Evolutionary conservation across 345 rosid species (phyloP), one percentile per base, ranked within the genome.

Genomic region (Lepidium sativum): DNA sequence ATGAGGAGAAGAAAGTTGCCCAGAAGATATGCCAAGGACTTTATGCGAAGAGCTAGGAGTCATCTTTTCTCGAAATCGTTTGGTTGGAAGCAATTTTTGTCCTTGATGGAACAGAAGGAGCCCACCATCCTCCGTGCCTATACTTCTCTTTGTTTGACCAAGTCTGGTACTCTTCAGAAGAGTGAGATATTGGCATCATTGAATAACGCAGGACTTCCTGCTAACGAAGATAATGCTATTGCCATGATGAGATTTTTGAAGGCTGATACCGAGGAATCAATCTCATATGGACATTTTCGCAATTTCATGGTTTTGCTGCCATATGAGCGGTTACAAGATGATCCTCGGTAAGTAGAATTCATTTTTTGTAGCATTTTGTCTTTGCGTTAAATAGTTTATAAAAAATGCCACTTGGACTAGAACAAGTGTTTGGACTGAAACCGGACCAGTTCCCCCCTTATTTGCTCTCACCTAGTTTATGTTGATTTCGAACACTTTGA

Each of bases 101-200:
- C 97, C 23, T 76, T 94, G 80, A 94, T 94, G 99, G 99, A 94
- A 75, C 99, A 90, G 82, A 88, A 83, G 67, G 99, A 94, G 75
- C 91, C 96, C 20, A 94, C 96, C 37, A 90, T 94, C 73, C 96
- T 94, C 72, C 95, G 96, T 66, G 99, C 99, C 17, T 94, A 90
- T 62, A 94, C 99, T 55, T 86, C 97, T 70, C 85, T 94, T 3
- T 90, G 99, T 74, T 80, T 90, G 68, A 85, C 84, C 84, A 84
- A 94, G 77, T 94, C 92, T 44, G 99, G 99, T 58, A 94, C 99
- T 27, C 88, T 94, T 23, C 83, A 94, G 78, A 94, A 86, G 80
- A 94, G 99, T 79, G 95, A 88, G 83, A 85, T 90, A 77, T 63
- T 94, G 81, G 91, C 94, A 67, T 94, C 97, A 21, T 78, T 94